A percentile compares a stretch with the other conserved stretches of the same genome.
Evolutionary conservation across 2,329 filamentous ascomycete genomes (phyloP).

Genomic region (Fusarium sp.): DNA sequence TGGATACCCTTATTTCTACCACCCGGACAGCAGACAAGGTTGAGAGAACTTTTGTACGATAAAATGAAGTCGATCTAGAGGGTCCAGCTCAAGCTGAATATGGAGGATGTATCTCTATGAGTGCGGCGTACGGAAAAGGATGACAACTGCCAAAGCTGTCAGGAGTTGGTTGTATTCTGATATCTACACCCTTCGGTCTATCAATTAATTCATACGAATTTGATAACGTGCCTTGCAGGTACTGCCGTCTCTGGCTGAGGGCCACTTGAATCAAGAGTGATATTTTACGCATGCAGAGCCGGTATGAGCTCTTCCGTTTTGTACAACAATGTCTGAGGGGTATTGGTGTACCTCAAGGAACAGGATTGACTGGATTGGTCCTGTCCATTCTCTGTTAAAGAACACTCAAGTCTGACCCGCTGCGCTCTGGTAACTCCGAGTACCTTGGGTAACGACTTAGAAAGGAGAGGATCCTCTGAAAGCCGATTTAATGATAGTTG

Average conservation of each 20-base stretch:
- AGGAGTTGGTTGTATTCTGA: neutral
- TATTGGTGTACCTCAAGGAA: neutral
- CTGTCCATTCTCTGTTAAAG: neutral
- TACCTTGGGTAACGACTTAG: conserved; percentile 1
- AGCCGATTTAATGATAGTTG: too few species aligned
- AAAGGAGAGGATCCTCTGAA: neutral
- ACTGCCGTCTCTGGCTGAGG: neutral
- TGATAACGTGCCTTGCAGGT: neutral
- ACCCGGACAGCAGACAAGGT: neutral
- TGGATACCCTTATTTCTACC: conserved; percentile 28
- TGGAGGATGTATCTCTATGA: neutral
- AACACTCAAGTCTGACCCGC: conserved; percentile 11
- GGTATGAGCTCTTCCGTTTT: neutral
- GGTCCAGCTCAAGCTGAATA: conserved; percentile 24
- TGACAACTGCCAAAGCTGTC: neutral
- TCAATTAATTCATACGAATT: neutral
- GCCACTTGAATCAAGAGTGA: neutral
- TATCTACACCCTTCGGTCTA: neutral
- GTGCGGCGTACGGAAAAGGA: neutral
- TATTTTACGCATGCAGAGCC: neutral
- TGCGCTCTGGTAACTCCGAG: conserved; percentile 11
- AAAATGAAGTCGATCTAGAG: conserved; percentile 13
- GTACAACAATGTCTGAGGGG: neutral
- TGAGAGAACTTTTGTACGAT: conserved; percentile 12
- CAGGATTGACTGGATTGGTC: neutral